Conservation (phyloP, 164 flowering plant genomes). For the grape (Vitis vinifera) region DNA sequence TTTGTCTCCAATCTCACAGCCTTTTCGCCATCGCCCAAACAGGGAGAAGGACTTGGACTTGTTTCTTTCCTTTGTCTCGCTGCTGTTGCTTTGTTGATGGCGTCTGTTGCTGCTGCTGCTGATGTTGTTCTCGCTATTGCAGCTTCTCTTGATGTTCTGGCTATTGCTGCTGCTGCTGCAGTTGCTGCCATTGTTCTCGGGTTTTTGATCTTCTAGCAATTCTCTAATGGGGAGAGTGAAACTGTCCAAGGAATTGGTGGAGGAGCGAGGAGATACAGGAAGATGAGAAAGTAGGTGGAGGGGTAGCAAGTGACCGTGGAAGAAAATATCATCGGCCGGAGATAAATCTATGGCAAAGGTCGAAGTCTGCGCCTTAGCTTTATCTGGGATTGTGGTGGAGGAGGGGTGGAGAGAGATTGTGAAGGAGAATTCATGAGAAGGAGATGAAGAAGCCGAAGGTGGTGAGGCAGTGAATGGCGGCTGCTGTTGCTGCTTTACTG, state of each 20-base stretch:
- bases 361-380: slow-evolving; percentile 18
- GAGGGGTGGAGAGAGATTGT: slow-evolving; percentile 64
- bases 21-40: slow-evolving; percentile 55
- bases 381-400: slow-evolving; percentile 19
- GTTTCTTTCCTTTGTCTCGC: slow-evolving; percentile 24
- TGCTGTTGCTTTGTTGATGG: not conserved
- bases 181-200: slow-evolving; percentile 6
- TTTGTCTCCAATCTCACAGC: slow-evolving; percentile 21
- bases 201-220: slow-evolving; percentile 19
- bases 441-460: slow-evolving; percentile 69
- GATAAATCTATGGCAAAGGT: slow-evolving; percentile 63
- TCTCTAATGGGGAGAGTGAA: slow-evolving; percentile 57
- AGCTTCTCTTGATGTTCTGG: not conserved
- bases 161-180: slow-evolving; percentile 8
- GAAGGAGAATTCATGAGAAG: slow-evolving; percentile 95
- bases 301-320: slow-evolving; percentile 91
- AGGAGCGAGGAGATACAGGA: slow-evolving; percentile 69
- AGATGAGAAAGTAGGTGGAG: slow-evolving; percentile 77
- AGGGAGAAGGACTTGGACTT: slow-evolving; percentile 68
- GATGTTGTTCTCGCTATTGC: slow-evolving; percentile 2
- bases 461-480: slow-evolving; percentile 25
- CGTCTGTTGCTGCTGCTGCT: not conserved
- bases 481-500: slow-evolving; percentile 1
- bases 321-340: slow-evolving; percentile 94
- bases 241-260: slow-evolving; percentile 64